These are phyloP conservation scores for Debaryomycetaceae sp. DNA, from an alignment of 1,139 yeast genomes.

Conservation along the genomic window DNA sequence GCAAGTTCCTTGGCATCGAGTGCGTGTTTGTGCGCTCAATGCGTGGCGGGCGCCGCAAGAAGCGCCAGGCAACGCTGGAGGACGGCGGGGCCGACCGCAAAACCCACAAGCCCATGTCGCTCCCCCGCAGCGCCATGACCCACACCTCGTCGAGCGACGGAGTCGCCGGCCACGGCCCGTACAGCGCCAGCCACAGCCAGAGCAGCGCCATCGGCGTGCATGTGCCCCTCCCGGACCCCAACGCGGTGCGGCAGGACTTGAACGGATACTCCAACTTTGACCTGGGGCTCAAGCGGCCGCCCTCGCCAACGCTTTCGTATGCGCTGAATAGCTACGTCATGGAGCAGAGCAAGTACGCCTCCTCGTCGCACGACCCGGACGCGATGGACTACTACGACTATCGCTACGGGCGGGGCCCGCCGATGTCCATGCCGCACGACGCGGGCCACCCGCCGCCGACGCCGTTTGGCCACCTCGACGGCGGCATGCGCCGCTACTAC, in stretches of 20 bases:
- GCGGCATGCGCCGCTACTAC: slow-evolving; percentile 3
- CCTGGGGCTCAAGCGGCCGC: slow-evolving; percentile 4
- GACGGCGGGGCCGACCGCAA: neutral
- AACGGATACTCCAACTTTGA: slow-evolving; percentile 2
- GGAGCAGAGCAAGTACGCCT: slow-evolving; percentile 4
- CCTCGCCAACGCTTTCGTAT: slow-evolving; percentile 12
- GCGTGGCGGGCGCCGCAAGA: slow-evolving; percentile 51
- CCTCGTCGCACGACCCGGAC: slow-evolving; percentile 3
- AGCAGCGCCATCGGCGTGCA: neutral
- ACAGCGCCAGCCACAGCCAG: neutral
- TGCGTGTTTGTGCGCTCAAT: slow-evolving; percentile 58
- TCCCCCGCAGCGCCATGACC: slow-evolving; percentile 1
- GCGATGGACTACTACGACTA: slow-evolving; percentile 6
- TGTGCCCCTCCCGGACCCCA: neutral
- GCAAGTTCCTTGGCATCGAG: slow-evolving; percentile 42
- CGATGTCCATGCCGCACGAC: too few relatives aligned
- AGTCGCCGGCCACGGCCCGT: neutral
- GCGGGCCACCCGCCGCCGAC: slow-evolving; percentile 6
- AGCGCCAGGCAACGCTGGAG: slow-evolving; percentile 3
- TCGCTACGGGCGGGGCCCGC: too few relatives aligned
- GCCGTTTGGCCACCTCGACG: slow-evolving; percentile 5
- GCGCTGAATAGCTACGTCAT: slow-evolving; percentile 9
- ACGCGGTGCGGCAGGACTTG: neutral
- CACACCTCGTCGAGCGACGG: neutral
- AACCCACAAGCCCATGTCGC: slow-evolving; percentile 1